phyloP scores from a whole-genome alignment of 164 flowering plant genomes.

The Santalum album region DNA sequence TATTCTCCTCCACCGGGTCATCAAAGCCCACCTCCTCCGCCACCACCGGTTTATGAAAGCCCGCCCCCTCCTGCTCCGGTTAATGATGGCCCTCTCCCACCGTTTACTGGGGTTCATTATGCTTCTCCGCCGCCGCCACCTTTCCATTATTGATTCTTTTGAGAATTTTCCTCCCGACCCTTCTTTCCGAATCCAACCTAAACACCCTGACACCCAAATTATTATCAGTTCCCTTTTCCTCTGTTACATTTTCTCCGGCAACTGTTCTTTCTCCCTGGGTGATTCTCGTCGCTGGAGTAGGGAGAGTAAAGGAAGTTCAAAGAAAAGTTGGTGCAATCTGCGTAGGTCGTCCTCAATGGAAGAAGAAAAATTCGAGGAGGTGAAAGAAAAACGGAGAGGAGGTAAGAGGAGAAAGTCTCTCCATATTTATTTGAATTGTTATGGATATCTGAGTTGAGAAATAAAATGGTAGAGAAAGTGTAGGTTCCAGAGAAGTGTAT shows the following conservation, averaged over 20 bases:
- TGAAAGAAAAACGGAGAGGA: no score
- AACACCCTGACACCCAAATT: constrained; percentile 8
- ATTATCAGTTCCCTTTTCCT: constrained; percentile 19
- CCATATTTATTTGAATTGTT: constrained; percentile 61
- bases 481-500: constrained; percentile 59
- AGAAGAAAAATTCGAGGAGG: not conserved
- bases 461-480: constrained; percentile 39
- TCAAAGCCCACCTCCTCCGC: not conserved
- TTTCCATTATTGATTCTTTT: constrained; percentile 75
- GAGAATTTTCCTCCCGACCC: constrained; percentile 40
- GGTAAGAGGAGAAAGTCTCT: constrained; percentile 38
- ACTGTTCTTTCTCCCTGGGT: constrained; percentile 14
- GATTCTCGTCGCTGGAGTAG: constrained; percentile 22
- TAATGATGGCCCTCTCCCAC: not conserved
- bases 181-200: constrained; percentile 12
- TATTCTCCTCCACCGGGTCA: constrained; percentile 10
- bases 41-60: no score
- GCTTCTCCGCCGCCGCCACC: constrained; percentile 38
- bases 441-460: constrained; percentile 46
- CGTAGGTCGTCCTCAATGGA: not conserved
- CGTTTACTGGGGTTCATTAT: not conserved
- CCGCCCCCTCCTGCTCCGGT: not conserved
- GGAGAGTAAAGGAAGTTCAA: not conserved
- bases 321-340: not conserved
- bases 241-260: constrained; percentile 10